A percentile compares a stretch with the other conserved stretches of the same genome.
Conservation (phyloP, 2,329 filamentous ascomycete genomes). For the Fusarium sp. region DNA sequence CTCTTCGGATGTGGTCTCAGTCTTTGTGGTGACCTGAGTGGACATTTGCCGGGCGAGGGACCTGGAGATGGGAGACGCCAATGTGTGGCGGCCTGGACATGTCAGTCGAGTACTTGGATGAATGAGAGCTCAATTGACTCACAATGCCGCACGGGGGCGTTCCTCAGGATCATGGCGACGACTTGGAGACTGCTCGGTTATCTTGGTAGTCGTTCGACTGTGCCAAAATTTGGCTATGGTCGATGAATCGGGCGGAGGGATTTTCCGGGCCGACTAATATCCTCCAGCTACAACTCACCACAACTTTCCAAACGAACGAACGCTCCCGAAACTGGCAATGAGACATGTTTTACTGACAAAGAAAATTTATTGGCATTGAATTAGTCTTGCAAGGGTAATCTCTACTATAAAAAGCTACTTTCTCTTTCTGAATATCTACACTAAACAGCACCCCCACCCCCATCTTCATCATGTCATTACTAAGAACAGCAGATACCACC, state of each 20-base stretch:
- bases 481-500: slow-evolving; percentile 27
- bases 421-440: slow-evolving; percentile 47
- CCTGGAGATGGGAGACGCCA: slow-evolving; percentile 56
- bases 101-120: slow-evolving; percentile 14
- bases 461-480: slow-evolving; percentile 51
- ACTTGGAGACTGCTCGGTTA: slow-evolving; percentile 31
- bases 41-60: slow-evolving; percentile 47
- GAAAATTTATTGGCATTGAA: slow-evolving; percentile 24
- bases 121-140: slow-evolving; percentile 41
- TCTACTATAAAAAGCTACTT: slow-evolving; percentile 42
- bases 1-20: slow-evolving; percentile 24
- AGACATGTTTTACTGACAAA: slow-evolving; percentile 18
- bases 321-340: background rate
- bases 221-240: slow-evolving; percentile 45
- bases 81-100: slow-evolving; percentile 60
- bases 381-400: slow-evolving; percentile 40
- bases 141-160: slow-evolving; percentile 64
- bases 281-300: background rate
- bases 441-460: slow-evolving; percentile 28
- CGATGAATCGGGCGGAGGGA: slow-evolving; percentile 20
- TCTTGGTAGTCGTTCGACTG: slow-evolving; percentile 33
- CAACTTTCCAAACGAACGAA: background rate
- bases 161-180: slow-evolving; percentile 65
- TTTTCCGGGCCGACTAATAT: slow-evolving; percentile 39
- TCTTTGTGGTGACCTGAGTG: slow-evolving; percentile 37